Conservation (phyloP, 208 protist genomes). For the Wallacemonas sp. region DNA sequence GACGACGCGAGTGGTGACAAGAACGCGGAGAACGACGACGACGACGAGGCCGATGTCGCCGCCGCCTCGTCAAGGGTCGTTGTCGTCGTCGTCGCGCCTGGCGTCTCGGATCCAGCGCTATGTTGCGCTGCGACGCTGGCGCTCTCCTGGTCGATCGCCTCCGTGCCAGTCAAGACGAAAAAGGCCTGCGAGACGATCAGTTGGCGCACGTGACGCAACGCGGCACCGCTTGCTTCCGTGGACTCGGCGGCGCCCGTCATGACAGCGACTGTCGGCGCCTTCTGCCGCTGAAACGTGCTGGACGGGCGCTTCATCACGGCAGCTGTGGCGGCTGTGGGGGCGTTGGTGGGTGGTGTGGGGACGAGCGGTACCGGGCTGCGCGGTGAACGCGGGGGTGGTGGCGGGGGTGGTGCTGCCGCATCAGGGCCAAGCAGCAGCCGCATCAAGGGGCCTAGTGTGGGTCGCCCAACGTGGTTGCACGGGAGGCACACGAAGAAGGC, state of each 20-base stretch:
- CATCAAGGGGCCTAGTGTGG: conserved; percentile 19
- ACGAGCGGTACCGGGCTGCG: neutral
- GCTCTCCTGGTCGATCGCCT: neutral
- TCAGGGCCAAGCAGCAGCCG: conserved; percentile 35
- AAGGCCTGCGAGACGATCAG: neutral
- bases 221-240: neutral
- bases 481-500: conserved; percentile 36
- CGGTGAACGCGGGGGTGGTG: neutral
- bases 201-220: neutral
- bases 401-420: neutral
- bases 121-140: neutral
- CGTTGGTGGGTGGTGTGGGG: neutral
- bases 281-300: no score
- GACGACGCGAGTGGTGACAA: neutral
- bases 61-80: no score
- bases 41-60: no score
- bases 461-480: conserved; percentile 31
- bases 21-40: neutral
- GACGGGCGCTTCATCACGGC: no score
- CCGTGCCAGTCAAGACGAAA: neutral
- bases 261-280: no score
- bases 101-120: neutral
- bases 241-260: neutral
- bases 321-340: neutral
- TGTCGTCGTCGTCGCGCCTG: neutral